These are phyloP conservation scores for Chimonanthus praecox DNA, from an alignment of 164 flowering plant species.

Conservation along the genomic window DNA sequence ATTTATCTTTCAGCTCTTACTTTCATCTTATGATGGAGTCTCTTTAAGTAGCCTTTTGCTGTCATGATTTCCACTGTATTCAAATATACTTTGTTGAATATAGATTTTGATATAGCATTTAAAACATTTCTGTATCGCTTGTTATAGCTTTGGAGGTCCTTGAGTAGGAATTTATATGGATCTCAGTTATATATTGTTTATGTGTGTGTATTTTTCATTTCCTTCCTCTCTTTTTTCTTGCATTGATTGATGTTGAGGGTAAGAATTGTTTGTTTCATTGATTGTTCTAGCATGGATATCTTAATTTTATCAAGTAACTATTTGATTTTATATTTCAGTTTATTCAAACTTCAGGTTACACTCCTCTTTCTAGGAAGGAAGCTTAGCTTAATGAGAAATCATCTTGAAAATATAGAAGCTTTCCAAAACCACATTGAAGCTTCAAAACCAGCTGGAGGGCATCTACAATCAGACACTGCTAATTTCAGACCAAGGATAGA, in stretches of 20 bases:
- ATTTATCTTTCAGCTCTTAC: background rate
- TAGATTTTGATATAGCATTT: background rate
- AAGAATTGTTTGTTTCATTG: background rate
- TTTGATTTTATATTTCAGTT: background rate
- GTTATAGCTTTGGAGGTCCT: background rate
- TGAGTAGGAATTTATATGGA: background rate
- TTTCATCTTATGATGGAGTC: background rate
- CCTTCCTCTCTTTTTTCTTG: too few species aligned
- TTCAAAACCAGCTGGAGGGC: slow-evolving; percentile 29
- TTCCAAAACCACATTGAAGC: slow-evolving; percentile 62
- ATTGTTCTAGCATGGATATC: background rate
- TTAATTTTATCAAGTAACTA: background rate
- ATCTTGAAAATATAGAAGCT: slow-evolving; percentile 44
- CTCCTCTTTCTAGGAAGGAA: slow-evolving; percentile 3
- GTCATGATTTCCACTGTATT: background rate
- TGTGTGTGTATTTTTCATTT: too few species aligned
- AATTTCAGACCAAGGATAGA: slow-evolving; percentile 23
- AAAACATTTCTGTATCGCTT: background rate
- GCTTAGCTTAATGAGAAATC: slow-evolving; percentile 60
- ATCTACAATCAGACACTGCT: slow-evolving; percentile 20
- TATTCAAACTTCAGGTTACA: background rate
- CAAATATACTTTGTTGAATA: background rate
- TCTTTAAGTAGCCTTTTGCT: background rate
- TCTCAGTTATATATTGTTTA: background rate
- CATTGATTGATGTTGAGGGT: too few species aligned